These are phyloP conservation scores for Ploettnerulaceae sp. DNA, from an alignment of 2,329 filamentous ascomycete species.

Conservation along the genomic window DNA sequence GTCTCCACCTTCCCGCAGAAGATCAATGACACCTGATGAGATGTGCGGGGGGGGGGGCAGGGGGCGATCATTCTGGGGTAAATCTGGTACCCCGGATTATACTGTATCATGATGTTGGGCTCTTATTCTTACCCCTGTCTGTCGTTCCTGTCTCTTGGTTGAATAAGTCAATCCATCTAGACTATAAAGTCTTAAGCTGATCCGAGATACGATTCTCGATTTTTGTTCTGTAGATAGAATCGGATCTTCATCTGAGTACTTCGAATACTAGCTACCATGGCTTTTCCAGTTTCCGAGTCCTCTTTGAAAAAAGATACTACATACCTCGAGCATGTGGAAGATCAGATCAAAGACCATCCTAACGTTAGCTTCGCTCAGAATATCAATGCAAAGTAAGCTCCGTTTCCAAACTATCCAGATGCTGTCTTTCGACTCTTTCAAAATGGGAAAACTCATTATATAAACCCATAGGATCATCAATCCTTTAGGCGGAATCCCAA, in stretches of 20 bases:
- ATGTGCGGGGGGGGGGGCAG: conserved; percentile 1
- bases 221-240: too few species aligned
- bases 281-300: neutral
- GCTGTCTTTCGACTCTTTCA: too few species aligned
- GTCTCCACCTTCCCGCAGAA: neutral
- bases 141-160: neutral
- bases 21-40: neutral
- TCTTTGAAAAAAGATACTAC: conserved; percentile 1
- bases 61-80: conserved; percentile 3
- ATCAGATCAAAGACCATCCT: conserved; percentile 6
- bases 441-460: too few species aligned
- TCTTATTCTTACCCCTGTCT: neutral
- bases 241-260: neutral
- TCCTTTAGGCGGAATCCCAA: conserved; percentile 51
- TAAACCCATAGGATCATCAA: conserved; percentile 49
- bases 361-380: conserved; percentile 6
- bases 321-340: conserved; percentile 6
- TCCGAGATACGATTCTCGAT: too few species aligned
- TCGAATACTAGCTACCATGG: neutral
- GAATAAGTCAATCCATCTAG: too few species aligned
- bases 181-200: too few species aligned
- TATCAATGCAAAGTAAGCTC: conserved; percentile 10
- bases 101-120: neutral
- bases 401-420: too few species aligned
- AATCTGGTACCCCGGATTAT: neutral